These are phyloP conservation scores for Saccharomyces hybrid DNA, from an alignment of 1,139 yeast genomes.

Conservation along the genomic window DNA sequence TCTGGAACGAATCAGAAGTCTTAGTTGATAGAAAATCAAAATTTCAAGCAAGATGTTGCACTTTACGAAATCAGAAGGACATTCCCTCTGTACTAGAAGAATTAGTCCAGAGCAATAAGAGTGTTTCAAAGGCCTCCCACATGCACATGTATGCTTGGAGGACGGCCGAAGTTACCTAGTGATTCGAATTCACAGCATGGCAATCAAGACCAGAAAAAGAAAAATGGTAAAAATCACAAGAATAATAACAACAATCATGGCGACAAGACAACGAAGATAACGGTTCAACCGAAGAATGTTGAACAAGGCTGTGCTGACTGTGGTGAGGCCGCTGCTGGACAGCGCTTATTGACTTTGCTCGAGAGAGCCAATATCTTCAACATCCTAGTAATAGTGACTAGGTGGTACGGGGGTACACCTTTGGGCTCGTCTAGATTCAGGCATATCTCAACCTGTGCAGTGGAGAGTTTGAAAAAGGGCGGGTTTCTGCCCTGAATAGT, in stretches of 20 bases:
- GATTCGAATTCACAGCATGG: constrained; percentile 1
- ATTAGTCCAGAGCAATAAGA: constrained; percentile 39
- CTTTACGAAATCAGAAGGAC: constrained; percentile 34
- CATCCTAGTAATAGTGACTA: constrained; percentile 51
- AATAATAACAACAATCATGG: neutral
- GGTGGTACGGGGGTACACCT: constrained; percentile 71
- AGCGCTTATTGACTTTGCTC: constrained; percentile 43
- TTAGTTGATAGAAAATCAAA: constrained; percentile 46
- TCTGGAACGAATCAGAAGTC: constrained; percentile 34
- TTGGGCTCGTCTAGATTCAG: constrained; percentile 59
- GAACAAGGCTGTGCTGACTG: constrained; percentile 54
- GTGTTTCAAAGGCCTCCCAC: constrained; percentile 49
- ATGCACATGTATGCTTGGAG: constrained; percentile 67
- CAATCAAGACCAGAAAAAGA: constrained; percentile 6
- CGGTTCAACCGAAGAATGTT: constrained; percentile 22
- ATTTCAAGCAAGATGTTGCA: constrained; percentile 52
- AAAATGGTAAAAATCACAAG: neutral
- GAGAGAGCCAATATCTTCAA: constrained; percentile 43
- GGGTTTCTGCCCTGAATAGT: constrained; percentile 15
- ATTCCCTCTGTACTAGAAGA: constrained; percentile 36
- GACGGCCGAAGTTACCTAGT: constrained; percentile 31
- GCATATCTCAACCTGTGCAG: constrained; percentile 49
- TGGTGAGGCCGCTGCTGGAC: constrained; percentile 64
- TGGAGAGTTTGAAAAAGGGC: constrained; percentile 36
- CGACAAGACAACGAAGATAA: constrained; percentile 1